Percentiles rank a stretch among this genome's conserved stretches.
These are phyloP conservation scores for Termitomyces sp. DNA, from an alignment of 768 basidiomycete species.

Conservation along the genomic window DNA sequence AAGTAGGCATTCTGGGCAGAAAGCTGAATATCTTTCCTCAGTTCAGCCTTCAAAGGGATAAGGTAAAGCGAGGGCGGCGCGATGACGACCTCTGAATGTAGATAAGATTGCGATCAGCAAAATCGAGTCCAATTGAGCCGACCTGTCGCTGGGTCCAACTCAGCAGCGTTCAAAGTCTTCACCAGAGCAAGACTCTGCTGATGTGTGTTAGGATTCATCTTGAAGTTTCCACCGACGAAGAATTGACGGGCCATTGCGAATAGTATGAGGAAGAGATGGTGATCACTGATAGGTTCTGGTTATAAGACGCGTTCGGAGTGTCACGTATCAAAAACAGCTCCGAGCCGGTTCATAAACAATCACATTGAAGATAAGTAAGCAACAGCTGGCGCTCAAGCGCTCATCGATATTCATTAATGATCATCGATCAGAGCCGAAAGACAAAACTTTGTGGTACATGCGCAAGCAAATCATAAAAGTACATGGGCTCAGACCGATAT, in stretches of 20 bases:
- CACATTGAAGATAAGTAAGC: too few relatives aligned
- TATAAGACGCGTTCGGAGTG: not conserved
- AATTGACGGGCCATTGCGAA: slow-evolving; percentile 73
- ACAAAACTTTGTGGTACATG: not conserved
- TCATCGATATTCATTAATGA: too few relatives aligned
- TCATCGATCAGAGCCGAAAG: not conserved
- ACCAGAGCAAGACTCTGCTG: slow-evolving; percentile 66
- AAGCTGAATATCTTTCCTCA: slow-evolving; percentile 72
- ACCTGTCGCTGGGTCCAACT: slow-evolving; percentile 79
- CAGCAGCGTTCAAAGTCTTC: slow-evolving; percentile 71
- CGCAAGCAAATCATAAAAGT: not conserved
- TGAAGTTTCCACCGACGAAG: slow-evolving; percentile 98
- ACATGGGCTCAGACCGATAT: not conserved
- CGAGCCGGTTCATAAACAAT: not conserved
- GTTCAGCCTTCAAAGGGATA: slow-evolving; percentile 58
- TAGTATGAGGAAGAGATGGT: slow-evolving; percentile 10
- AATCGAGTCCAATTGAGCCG: slow-evolving; percentile 17
- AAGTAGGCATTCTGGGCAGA: slow-evolving; percentile 91
- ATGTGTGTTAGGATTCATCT: slow-evolving; percentile 84
- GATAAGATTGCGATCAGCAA: slow-evolving; percentile 17
- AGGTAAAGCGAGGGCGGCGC: slow-evolving; percentile 91
- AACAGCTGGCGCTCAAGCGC: too few relatives aligned
- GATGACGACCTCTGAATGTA: slow-evolving; percentile 80
- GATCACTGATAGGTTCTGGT: not conserved
- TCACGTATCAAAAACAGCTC: not conserved